Base-by-base conservation (phyloP, 2,329 filamentous ascomycete genomes). In the Fusarium heterosporum region DNA sequence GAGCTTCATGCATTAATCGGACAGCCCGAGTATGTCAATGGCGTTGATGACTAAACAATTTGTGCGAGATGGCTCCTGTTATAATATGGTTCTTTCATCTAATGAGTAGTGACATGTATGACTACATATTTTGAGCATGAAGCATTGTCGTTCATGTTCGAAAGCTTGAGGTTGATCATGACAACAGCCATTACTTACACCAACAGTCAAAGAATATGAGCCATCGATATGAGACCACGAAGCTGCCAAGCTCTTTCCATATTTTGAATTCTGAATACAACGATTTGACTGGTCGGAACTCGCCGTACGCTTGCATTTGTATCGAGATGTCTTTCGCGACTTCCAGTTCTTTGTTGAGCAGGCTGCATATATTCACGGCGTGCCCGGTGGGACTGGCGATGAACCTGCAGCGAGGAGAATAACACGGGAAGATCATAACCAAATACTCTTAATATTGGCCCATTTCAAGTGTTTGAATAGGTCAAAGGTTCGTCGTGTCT, bases 11-110 rank as follows among this genome's bases (percentile, higher is more conserved):
- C 22, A 41, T 51, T 52, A 34, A 28, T 55, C 61, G 65, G 65
- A 59, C 42, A 45, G 61, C 17, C 65, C 65, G 65, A 66, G 59
- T 50, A 36, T 36, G 46, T 40, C 30, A 14, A 61, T 61, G 45
- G 55, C 47, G 42, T 42, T 38, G 11, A 41, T n/a, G 29, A 42
- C 38, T 32, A 34, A 41, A 30, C 32, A 16, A 46, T 22, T 38
- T 36, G 16, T 28, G 26, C 36, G 25, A 51, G 19, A 46, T 54
- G 12, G 19, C 32, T 22, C 29, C 25, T 16, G 25, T 19, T 3
- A 34, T 19, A 13, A 14, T 36, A 67, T 22, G 32, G 56, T 45
- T 47, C 13, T 30, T 38, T 29, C 26, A 39, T 14, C 17, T 22
- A 47, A 57, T 12, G 3, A 4, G 26, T 29, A 16, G 19, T 4